A percentile compares a stretch with the other conserved stretches of the same genome.
phyloP scores from a whole-genome alignment of 2,329 filamentous ascomycete species.

The Trichoderma atroviride region DNA sequence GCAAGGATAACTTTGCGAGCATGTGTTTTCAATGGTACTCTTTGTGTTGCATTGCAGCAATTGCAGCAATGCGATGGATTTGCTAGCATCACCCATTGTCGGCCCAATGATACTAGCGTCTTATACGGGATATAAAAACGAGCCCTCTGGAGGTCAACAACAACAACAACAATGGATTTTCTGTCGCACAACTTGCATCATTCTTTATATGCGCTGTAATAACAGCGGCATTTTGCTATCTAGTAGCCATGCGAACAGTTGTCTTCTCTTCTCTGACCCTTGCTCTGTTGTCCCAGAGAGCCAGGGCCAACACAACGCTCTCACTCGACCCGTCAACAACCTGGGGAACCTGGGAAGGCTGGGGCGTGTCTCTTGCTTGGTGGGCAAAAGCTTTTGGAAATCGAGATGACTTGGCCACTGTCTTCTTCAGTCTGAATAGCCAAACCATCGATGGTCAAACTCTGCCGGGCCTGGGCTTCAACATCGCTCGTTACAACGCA shows the following conservation, averaged over 20 bases:
- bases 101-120: not conserved
- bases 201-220: not conserved
- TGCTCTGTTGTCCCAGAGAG: not conserved
- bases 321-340: not conserved
- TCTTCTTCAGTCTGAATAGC: conserved; percentile 6
- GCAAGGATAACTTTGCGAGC: not conserved
- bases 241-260: not conserved
- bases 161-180: not conserved
- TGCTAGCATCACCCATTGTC: not conserved
- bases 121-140: not conserved
- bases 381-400: conserved; percentile 19
- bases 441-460: conserved; percentile 14
- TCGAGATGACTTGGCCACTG: conserved; percentile 7
- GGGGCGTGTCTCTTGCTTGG: conserved; percentile 21
- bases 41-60: conserved; percentile 12
- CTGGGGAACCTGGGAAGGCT: conserved; percentile 20
- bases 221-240: not conserved
- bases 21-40: not conserved
- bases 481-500: conserved; percentile 14
- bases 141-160: not conserved
- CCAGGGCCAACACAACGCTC: conserved; percentile 1
- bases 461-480: conserved; percentile 13
- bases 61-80: not conserved
- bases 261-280: not conserved
- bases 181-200: not conserved